Percentiles rank a stretch among this genome's conserved stretches.
Conservation (phyloP, 2,329 filamentous ascomycete genomes). For the Arthrobotrys entomopaga region DNA sequence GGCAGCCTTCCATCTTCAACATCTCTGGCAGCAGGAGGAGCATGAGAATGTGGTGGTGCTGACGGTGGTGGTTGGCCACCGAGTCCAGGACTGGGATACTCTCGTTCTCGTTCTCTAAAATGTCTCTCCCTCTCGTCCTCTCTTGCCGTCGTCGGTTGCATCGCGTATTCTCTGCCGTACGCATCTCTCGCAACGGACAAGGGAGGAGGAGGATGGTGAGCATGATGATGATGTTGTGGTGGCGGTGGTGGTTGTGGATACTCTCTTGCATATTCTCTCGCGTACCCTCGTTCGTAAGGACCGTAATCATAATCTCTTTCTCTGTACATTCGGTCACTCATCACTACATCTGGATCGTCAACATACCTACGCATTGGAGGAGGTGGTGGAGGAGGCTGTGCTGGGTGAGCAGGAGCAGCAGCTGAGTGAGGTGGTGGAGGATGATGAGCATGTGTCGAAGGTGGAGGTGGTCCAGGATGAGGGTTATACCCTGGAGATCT, state of each 20-base stretch:
- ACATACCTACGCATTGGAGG: slow-evolving; percentile 42
- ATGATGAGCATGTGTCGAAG: slow-evolving; percentile 19
- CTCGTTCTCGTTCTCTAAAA: slow-evolving; percentile 37
- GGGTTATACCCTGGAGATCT: slow-evolving; percentile 31
- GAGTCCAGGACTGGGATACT: neutral
- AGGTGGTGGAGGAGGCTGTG: slow-evolving; percentile 24
- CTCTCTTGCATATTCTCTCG: slow-evolving; percentile 35
- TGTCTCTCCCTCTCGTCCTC: slow-evolving; percentile 40
- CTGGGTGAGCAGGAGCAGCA: slow-evolving; percentile 1
- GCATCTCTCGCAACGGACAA: slow-evolving; percentile 21
- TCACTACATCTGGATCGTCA: slow-evolving; percentile 40
- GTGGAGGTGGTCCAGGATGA: slow-evolving; percentile 31
- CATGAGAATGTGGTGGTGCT: neutral
- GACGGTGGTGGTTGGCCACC: neutral
- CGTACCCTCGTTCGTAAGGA: slow-evolving; percentile 43
- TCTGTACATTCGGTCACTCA: slow-evolving; percentile 44
- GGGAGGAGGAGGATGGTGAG: slow-evolving; percentile 20
- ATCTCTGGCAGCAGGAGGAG: slow-evolving; percentile 18
- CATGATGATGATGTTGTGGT: slow-evolving; percentile 33
- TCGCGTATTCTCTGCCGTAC: slow-evolving; percentile 41
- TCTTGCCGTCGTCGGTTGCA: slow-evolving; percentile 21
- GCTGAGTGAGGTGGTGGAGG: slow-evolving; percentile 19
- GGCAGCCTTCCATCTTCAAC: slow-evolving; percentile 36
- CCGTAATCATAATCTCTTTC: slow-evolving; percentile 50
- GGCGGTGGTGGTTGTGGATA: slow-evolving; percentile 23